Base-by-base conservation (phyloP, 148 eudicot species). In the Drosera capensis region DNA sequence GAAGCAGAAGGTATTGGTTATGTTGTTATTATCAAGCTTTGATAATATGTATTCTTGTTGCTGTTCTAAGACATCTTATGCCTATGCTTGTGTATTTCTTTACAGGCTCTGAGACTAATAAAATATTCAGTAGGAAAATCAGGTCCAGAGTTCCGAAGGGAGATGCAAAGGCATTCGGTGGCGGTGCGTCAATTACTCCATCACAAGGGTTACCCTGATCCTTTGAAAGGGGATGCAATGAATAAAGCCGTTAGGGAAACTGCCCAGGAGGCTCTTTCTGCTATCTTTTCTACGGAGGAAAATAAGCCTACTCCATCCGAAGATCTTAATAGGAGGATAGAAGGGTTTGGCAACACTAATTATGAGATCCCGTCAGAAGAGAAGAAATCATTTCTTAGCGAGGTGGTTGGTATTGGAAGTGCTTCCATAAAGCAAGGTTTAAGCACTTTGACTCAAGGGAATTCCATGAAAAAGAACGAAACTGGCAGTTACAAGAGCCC, bases 151-250 rank as follows among this genome's bases (percentile, higher is more conserved):
- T 88, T 88, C 56, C 79, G 79, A 68, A 83, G 94, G 60, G 96
- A 83, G 58, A 83, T 88, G 94, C 96, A 88, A 66, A 77, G 96
- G 71, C 74, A 88, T 59, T 80, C 96, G 5, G 94, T 75, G 68
- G 83, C 96, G 34, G 74, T 88, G 46, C 74, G 87, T 22, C 94
- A 88, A 56, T 58, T 88, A 55, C 72, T 78, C 55, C 94, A 88
- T 63, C 73, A 88, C 71, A 88, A 70, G 68, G 96, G 96, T 51
- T 71, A 77, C 38, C 65, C 71, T 8, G 86, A 88, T 60, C 86
- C 96, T 54, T 45, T 88, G 50, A 88, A 83, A 54, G 96, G 92
- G 35, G 96, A 88, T 72, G 78, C 96, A 23, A 57, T 83, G 37
- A 88, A 80, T 60, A 88, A 88, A 57, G 78, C 94, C 46, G 96